phyloP scores from a whole-genome alignment of 2,329 filamentous ascomycete species.

The Alternaria viburni region DNA sequence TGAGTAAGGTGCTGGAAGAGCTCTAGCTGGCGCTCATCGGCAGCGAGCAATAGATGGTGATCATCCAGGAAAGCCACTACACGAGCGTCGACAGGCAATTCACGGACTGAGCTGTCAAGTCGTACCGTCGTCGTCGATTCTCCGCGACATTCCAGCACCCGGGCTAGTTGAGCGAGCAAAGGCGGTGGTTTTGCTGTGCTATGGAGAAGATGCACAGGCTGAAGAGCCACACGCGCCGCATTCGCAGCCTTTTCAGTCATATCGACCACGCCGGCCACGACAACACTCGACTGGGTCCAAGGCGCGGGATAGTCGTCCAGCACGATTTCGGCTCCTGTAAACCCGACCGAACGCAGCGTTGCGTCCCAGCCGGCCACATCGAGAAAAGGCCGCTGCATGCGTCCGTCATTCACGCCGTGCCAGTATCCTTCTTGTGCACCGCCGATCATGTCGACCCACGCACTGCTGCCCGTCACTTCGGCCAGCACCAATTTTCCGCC shows the following conservation, averaged over 20 bases:
- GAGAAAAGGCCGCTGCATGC: constrained; percentile 20
- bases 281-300: neutral
- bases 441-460: constrained; percentile 1
- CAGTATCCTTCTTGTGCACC: constrained; percentile 22
- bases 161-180: neutral
- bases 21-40: neutral
- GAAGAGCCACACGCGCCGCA: neutral
- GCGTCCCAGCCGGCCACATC: constrained; percentile 39
- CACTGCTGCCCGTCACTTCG: constrained; percentile 18
- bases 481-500: constrained; percentile 55
- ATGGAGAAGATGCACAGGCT: neutral
- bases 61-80: constrained; percentile 4
- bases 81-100: neutral
- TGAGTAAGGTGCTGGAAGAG: constrained; percentile 1
- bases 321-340: constrained; percentile 36
- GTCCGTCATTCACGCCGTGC: constrained; percentile 13
- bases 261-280: neutral
- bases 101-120: neutral
- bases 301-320: constrained; percentile 12
- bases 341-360: constrained; percentile 41
- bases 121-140: neutral
- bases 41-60: neutral
- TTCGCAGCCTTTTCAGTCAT: neutral
- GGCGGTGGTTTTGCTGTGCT: neutral
- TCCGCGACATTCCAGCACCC: neutral